These are phyloP conservation scores for Monosporascus sp. DNA, from an alignment of 2,329 filamentous ascomycete species.

Conservation along the genomic window DNA sequence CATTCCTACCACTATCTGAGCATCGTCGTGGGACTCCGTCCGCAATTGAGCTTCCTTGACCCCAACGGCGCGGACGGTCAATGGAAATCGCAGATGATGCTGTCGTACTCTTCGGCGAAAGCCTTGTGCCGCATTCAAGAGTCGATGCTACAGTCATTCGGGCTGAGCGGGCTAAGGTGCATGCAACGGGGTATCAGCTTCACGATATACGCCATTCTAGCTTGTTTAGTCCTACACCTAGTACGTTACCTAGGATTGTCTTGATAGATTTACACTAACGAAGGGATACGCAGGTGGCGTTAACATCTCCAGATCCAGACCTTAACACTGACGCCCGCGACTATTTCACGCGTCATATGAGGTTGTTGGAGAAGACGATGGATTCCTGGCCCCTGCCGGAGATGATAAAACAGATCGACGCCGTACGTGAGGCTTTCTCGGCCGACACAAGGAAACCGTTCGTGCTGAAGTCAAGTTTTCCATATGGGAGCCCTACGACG, in stretches of 20 bases:
- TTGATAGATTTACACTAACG: constrained; percentile 12
- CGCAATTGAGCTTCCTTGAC: constrained; percentile 76
- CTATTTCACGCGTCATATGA: constrained; percentile 91
- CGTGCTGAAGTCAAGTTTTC: constrained; percentile 81
- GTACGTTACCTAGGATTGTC: constrained; percentile 49
- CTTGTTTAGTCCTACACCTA: constrained; percentile 88
- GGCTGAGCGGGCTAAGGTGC: constrained; percentile 74
- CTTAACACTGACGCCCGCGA: constrained; percentile 79
- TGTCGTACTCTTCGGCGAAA: constrained; percentile 82
- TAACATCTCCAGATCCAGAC: constrained; percentile 88
- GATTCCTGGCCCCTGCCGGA: constrained; percentile 83
- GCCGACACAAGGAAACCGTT: constrained; percentile 81
- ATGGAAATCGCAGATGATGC: constrained; percentile 85
- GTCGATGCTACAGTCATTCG: constrained; percentile 70
- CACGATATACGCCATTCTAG: constrained; percentile 86
- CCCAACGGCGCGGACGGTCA: constrained; percentile 64
- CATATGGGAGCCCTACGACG: constrained; percentile 72
- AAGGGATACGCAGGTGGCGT: constrained; percentile 61
- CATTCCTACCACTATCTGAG: constrained; percentile 85
- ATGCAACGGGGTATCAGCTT: constrained; percentile 96
- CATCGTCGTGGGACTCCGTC: constrained; percentile 81
- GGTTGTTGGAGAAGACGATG: constrained; percentile 82
- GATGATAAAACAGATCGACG: constrained; percentile 84
- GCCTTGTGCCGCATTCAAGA: constrained; percentile 83
- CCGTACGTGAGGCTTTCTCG: constrained; percentile 85